Percentiles rank a stretch among this genome's conserved stretches.
phyloP scores from a whole-genome alignment of 345 rosid species.

The Dovyalis caffra region DNA sequence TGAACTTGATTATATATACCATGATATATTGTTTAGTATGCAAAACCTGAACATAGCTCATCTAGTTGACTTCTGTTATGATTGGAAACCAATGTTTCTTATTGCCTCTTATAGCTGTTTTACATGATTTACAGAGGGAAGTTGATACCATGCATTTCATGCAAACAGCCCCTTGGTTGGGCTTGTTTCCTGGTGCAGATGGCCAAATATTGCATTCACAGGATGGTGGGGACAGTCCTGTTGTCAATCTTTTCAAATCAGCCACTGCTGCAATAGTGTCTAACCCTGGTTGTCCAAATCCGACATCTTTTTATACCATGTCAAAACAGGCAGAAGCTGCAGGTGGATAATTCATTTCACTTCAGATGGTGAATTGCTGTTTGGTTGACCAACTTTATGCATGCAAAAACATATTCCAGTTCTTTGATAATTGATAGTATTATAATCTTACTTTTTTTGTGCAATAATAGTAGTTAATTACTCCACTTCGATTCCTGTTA shows the following conservation, averaged over 20 bases:
- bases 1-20: background rate
- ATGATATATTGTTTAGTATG: conserved; percentile 5
- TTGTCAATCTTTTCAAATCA: conserved; percentile 83
- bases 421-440: background rate
- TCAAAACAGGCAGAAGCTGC: conserved; percentile 99
- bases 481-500: background rate
- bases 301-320: conserved; percentile 84
- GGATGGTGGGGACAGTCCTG: conserved; percentile 85
- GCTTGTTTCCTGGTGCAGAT: conserved; percentile 74
- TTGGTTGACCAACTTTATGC: conserved; percentile 2
- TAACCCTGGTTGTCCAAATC: conserved; percentile 69
- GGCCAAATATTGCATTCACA: conserved; percentile 81
- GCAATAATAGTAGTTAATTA: background rate
- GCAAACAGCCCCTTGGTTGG: conserved; percentile 98
- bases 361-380: background rate
- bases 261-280: conserved; percentile 74
- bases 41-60: conserved; percentile 4
- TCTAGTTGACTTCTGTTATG: conserved; percentile 7
- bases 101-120: conserved; percentile 25
- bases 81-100: conserved; percentile 8
- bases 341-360: conserved; percentile 40
- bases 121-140: conserved; percentile 63
- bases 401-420: background rate
- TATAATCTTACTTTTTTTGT: background rate
- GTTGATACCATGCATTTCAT: conserved; percentile 78